Evolutionary conservation across 2,329 filamentous ascomycete species (phyloP).

Genomic region (Colletotrichum horii): DNA sequence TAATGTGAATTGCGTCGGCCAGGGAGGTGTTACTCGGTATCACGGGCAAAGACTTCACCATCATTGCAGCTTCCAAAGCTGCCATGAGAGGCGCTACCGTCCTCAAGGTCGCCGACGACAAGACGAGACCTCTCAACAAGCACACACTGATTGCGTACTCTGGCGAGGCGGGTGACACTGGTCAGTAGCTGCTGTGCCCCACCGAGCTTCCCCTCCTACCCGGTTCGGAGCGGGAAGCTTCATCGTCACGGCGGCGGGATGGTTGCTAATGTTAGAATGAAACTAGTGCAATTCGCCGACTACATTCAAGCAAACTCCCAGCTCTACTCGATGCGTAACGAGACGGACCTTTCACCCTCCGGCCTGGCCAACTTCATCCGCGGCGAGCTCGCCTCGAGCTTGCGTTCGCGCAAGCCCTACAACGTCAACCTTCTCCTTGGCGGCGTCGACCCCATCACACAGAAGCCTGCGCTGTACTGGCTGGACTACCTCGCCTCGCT

Average conservation of each 20-base stretch:
- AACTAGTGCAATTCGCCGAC: conserved; percentile 94
- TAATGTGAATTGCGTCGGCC: conserved; percentile 7
- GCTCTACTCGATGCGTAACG: conserved; percentile 98
- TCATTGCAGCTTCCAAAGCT: conserved; percentile 97
- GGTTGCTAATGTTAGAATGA: conserved; percentile 13
- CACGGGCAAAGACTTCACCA: conserved; percentile 98
- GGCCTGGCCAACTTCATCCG: conserved; percentile 94
- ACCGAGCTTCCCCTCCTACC: not conserved
- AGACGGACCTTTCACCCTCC: conserved; percentile 86
- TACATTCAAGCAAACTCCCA: conserved; percentile 99
- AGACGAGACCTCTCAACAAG: conserved; percentile 91
- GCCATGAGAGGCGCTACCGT: conserved; percentile 97
- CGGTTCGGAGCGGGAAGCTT: not conserved
- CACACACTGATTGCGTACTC: conserved; percentile 95
- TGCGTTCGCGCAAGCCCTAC: conserved; percentile 93
- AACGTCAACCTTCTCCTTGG: conserved; percentile 96
- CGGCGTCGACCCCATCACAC: conserved; percentile 89
- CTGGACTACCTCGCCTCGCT: conserved; percentile 93
- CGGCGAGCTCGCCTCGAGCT: conserved; percentile 86
- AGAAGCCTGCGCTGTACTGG: conserved; percentile 95
- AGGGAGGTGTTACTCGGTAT: conserved; percentile 99
- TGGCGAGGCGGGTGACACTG: conserved; percentile 94
- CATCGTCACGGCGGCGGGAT: not conserved
- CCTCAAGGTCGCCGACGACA: conserved; percentile 94
- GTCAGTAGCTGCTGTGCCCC: conserved; percentile 51